These are phyloP conservation scores for Hypoxylon subgilvum DNA, from an alignment of 495 filamentous ascomycete genomes.

Conservation along the genomic window DNA sequence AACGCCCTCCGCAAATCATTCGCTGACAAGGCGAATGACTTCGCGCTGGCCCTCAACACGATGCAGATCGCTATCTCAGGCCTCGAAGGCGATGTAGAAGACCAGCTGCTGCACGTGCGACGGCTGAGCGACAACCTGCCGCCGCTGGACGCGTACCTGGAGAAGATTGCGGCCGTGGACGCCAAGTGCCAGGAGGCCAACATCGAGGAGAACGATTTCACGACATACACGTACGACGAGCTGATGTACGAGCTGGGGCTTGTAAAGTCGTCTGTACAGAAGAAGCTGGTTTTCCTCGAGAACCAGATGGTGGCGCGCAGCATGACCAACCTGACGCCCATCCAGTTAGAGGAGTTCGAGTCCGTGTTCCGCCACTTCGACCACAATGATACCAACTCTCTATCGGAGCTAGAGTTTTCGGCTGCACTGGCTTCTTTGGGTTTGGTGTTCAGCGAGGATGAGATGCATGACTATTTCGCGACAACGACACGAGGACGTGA, in stretches of 20 bases:
- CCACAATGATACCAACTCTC: constrained; percentile 84
- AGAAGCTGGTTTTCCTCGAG: constrained; percentile 94
- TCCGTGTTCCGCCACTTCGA: constrained; percentile 98
- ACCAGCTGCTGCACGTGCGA: constrained; percentile 85
- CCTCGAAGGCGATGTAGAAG: constrained; percentile 92
- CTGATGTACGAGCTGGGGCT: constrained; percentile 91
- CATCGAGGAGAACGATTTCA: constrained; percentile 98
- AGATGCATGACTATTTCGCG: constrained; percentile 92
- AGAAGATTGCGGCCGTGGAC: constrained; percentile 80
- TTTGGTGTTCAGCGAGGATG: constrained; percentile 89
- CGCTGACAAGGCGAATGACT: constrained; percentile 96
- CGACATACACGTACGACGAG: constrained; percentile 96
- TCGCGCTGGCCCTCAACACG: constrained; percentile 91
- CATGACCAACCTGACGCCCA: constrained; percentile 98
- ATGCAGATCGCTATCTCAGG: constrained; percentile 91
- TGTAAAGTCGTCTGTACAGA: constrained; percentile 86
- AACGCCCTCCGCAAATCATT: constrained; percentile 89
- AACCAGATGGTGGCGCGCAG: constrained; percentile 95
- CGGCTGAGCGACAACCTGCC: constrained; percentile 79
- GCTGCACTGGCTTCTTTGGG: constrained; percentile 92
- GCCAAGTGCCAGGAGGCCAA: constrained; percentile 93
- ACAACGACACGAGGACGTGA: constrained; percentile 75
- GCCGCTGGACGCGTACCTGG: constrained; percentile 85
- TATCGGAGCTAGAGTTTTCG: constrained; percentile 94
- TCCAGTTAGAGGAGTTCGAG: constrained; percentile 97